phyloP scores from a whole-genome alignment of 2,329 filamentous ascomycete genomes.

The Teratosphaeria pseudoeucalypti region DNA sequence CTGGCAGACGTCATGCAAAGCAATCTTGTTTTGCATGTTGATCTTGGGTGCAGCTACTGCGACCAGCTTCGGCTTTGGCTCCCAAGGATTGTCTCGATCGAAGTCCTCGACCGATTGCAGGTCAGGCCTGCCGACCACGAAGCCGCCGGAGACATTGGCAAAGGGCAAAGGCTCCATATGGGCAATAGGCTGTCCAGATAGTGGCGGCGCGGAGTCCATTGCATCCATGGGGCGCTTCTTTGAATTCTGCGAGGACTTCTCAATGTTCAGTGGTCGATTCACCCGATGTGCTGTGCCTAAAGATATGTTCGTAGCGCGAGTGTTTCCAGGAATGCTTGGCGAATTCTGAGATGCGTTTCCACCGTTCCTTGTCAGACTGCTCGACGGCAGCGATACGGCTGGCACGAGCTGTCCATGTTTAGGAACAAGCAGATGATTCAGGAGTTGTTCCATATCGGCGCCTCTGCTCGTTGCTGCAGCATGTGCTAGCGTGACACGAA shows the following conservation, averaged over 20 bases:
- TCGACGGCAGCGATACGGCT: conserved; percentile 5
- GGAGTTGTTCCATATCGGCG: background rate
- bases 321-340: background rate
- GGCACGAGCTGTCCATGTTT: conserved; percentile 8
- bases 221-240: background rate
- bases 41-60: background rate
- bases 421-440: conserved; percentile 1
- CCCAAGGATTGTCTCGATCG: conserved; percentile 12
- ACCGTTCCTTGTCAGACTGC: background rate
- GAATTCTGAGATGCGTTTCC: background rate
- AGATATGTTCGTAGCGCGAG: background rate
- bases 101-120: conserved; percentile 13
- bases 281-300: background rate
- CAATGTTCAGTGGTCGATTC: background rate
- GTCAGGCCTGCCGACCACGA: background rate
- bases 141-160: background rate
- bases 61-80: conserved; percentile 5
- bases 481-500: background rate
- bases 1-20: conserved; percentile 12
- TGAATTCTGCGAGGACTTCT: background rate
- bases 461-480: background rate
- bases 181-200: background rate
- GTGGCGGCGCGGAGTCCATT: background rate
- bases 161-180: background rate
- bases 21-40: conserved; percentile 2